These are phyloP conservation scores for Moelleriella libera DNA, from an alignment of 2,329 filamentous ascomycete species.

Conservation along the genomic window DNA sequence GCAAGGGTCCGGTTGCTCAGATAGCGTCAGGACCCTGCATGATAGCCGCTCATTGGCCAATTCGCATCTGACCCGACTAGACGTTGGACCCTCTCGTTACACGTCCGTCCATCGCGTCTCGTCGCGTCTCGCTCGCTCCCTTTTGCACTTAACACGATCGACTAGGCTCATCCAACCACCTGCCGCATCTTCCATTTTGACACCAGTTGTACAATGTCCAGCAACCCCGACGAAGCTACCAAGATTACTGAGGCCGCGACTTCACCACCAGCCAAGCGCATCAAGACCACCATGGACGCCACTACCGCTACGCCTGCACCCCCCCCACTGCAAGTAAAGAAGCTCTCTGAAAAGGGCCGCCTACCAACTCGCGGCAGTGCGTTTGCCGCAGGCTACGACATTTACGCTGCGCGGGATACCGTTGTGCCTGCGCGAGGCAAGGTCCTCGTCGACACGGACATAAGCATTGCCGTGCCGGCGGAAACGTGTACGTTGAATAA, in stretches of 20 bases:
- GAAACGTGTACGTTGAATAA: conserved; percentile 59
- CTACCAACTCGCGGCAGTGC: conserved; percentile 80
- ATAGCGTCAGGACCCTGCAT: too few relatives aligned
- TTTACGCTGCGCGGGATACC: conserved; percentile 67
- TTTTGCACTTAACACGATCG: not conserved
- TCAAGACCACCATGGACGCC: conserved; percentile 39
- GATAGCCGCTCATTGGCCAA: too few relatives aligned
- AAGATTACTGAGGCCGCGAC: conserved; percentile 34
- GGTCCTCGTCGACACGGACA: conserved; percentile 77
- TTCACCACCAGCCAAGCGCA: conserved; percentile 68
- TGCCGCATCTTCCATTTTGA: too few relatives aligned
- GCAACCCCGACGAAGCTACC: not conserved
- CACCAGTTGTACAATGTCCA: too few relatives aligned
- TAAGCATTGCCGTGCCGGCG: conserved; percentile 78
- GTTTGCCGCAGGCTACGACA: conserved; percentile 85
- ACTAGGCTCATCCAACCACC: not conserved
- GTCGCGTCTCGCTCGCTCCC: not conserved
- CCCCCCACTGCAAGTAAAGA: conserved; percentile 72
- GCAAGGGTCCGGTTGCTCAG: too few relatives aligned
- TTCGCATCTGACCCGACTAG: too few relatives aligned
- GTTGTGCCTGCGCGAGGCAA: conserved; percentile 72
- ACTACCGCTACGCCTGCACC: conserved; percentile 20
- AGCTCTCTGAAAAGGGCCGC: conserved; percentile 65
- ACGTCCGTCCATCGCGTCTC: not conserved
- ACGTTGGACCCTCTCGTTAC: too few relatives aligned